Evolutionary conservation across 2,329 filamentous ascomycete genomes (phyloP).

Genomic region (Zopfia rhizophila): DNA sequence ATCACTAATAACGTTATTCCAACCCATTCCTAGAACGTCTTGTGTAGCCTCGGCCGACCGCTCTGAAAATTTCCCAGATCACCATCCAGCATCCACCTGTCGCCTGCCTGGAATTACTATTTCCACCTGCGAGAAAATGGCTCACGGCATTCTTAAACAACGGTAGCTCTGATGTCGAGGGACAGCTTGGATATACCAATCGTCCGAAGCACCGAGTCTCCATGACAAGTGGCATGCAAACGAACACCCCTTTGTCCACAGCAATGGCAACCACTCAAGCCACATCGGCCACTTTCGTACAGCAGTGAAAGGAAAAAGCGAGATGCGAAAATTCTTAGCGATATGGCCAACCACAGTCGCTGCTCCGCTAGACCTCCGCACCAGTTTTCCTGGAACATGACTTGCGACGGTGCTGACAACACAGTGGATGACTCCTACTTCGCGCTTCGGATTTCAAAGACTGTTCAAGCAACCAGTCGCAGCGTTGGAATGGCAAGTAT

Average conservation of each 20-base stretch:
- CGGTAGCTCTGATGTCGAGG: conserved; percentile 15
- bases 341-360: background rate
- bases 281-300: conserved; percentile 4
- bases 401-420: too few species aligned
- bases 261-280: background rate
- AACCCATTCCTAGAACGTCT: conserved; percentile 12
- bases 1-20: conserved; percentile 16
- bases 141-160: conserved; percentile 25
- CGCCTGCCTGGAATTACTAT: conserved; percentile 25
- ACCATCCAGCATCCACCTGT: conserved; percentile 15
- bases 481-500: conserved; percentile 15
- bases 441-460: conserved; percentile 20
- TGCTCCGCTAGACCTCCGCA: background rate
- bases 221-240: conserved; percentile 3
- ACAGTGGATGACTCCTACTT: conserved; percentile 18
- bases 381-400: background rate
- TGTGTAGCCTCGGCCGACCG: conserved; percentile 17
- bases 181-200: conserved; percentile 5
- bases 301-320: background rate
- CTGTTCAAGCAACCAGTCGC: conserved; percentile 18
- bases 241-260: conserved; percentile 3
- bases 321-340: conserved; percentile 1
- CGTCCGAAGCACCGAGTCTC: conserved; percentile 19
- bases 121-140: conserved; percentile 27
- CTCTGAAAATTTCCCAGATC: background rate